These are phyloP conservation scores for Botrytis squamosa DNA, from an alignment of 2,329 filamentous ascomycete species.

Conservation along the genomic window DNA sequence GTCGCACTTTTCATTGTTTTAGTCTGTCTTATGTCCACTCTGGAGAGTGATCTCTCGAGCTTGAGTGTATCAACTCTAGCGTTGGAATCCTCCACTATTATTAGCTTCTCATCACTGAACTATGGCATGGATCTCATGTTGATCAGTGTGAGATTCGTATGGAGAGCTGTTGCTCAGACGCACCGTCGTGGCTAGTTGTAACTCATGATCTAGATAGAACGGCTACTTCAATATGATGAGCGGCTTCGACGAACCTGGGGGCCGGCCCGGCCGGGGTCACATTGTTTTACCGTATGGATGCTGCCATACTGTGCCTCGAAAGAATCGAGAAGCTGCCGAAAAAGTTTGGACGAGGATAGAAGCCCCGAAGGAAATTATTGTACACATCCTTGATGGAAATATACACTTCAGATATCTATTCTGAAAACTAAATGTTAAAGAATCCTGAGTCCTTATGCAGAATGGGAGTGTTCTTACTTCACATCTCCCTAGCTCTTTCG, in stretches of 20 bases:
- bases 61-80: background rate
- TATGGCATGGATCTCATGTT: background rate
- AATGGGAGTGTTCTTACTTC: background rate
- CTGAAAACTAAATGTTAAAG: accelerated
- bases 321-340: accelerated
- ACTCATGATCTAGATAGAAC: background rate
- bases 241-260: background rate
- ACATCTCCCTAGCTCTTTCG: background rate
- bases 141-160: background rate
- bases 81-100: background rate
- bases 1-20: background rate
- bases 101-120: background rate
- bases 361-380: background rate
- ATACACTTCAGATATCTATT: background rate
- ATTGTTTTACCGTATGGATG: background rate
- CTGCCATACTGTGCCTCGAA: background rate
- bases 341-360: background rate
- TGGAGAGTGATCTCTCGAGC: background rate
- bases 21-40: background rate
- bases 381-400: background rate
- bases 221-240: background rate
- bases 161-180: background rate
- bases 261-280: no score
- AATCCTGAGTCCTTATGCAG: background rate
- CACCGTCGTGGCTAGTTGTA: background rate